Base-by-base conservation (phyloP, 2,329 filamentous ascomycete species). In the Colletotrichum agaves region DNA sequence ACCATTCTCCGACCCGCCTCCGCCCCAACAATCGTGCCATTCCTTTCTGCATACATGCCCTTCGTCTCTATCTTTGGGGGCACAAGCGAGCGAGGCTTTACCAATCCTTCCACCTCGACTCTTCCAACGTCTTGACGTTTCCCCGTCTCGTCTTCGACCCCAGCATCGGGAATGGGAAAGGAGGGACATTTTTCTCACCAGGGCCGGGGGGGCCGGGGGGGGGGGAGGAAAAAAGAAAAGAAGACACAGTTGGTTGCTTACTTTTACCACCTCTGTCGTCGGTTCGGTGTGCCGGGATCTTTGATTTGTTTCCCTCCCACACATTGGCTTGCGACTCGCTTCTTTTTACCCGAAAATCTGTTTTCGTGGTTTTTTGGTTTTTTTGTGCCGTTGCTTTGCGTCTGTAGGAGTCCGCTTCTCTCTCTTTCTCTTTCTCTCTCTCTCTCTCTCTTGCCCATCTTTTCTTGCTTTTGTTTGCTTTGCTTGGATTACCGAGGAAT, bases 361-460 rank as follows among this genome's bases (percentile, higher is more conserved):
- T 35, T 11, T 31, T 50, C 33, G 31, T 41, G 43, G 52, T 13
- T 37, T 53, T n/a, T 13, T 52, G 11, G 7, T 44, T n/a, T 27
- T n/a, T 19, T 19, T 49, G 23, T 21, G 11, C 17, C n/a, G 21
- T 49, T 61, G 17, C 27, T 23, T 31, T 52, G 4, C 23, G 23
- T 52, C 49, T 52, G 49, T 19, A 13, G 10, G 49, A 52, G 49
- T 52, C 49, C 35, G 31, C 21, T 21, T 61, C 33, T 61, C 19
- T 50, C 27, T 27, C 5, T 27, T 7, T 27, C 27, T 27, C 27
- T 27, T 7, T 27, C 5, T 23, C 23, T 23, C 3, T 23, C 3
- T 23, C 3, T 23, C 3, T n/a, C n/a, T n/a, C n/a, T n/a, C n/a
- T n/a, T 27, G 27, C 27, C 6, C 6, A 27, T 27, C 6, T 27